Evolutionary conservation across 2,329 filamentous ascomycete species (phyloP).

Genomic region (Colletotrichum orbiculare): DNA sequence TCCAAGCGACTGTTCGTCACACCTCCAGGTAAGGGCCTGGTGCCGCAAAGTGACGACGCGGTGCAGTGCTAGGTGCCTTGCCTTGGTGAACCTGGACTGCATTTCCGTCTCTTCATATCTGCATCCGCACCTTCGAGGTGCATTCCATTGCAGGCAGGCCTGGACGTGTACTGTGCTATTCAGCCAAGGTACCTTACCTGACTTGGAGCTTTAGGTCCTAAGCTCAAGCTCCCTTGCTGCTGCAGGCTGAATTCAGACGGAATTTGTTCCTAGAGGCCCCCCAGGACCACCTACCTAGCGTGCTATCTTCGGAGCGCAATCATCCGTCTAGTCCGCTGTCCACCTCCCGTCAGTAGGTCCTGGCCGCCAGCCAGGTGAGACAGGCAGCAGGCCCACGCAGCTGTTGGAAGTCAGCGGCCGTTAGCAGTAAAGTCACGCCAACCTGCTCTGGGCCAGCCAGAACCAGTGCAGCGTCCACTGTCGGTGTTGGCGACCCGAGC

Average conservation of each 20-base stretch:
- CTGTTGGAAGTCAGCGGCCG: conserved; percentile 15
- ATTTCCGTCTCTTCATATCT: conserved; percentile 7
- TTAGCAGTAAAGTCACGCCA: conserved; percentile 29
- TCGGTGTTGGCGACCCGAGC: conserved; percentile 5
- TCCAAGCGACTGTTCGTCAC: neutral
- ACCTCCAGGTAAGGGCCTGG: neutral
- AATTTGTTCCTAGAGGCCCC: conserved; percentile 2
- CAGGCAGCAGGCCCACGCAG: conserved; percentile 6
- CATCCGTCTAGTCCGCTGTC: neutral
- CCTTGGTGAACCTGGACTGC: neutral
- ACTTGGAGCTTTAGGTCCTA: neutral
- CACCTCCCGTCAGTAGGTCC: neutral
- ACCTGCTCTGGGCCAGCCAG: no score
- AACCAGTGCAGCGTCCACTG: neutral
- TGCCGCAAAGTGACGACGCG: conserved; percentile 21
- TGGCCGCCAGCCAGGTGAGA: conserved; percentile 10
- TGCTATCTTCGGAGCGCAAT: neutral
- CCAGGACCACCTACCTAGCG: no score
- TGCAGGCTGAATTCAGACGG: conserved; percentile 22
- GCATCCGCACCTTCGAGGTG: neutral
- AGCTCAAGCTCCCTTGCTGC: neutral
- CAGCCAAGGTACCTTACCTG: no score
- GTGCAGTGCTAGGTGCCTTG: conserved; percentile 28
- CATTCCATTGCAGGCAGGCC: no score
- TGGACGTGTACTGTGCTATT: no score